Conservation (phyloP, 2,329 filamentous ascomycete species). For the Nigrograna mackinnonii region DNA sequence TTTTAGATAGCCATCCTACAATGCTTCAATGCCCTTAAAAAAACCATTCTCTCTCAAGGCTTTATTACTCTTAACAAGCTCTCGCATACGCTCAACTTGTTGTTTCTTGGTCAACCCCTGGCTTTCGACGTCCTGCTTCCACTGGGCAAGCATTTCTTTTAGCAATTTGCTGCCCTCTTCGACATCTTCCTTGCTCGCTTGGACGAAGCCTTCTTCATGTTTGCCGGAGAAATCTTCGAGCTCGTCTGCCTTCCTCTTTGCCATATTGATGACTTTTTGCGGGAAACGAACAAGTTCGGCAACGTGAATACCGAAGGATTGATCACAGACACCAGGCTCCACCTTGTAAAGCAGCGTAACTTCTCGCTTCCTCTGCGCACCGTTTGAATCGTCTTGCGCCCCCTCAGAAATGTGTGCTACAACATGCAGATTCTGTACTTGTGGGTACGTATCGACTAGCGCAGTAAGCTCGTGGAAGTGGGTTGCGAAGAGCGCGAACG, state of each 20-base stretch:
- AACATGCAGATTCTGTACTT: slow-evolving; percentile 92
- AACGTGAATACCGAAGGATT: slow-evolving; percentile 97
- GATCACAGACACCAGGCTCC: slow-evolving; percentile 91
- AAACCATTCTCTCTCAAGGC: slow-evolving; percentile 67
- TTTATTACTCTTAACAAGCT: slow-evolving; percentile 75
- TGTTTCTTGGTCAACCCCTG: slow-evolving; percentile 61
- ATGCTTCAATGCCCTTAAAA: slow-evolving; percentile 62
- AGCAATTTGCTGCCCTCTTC: slow-evolving; percentile 84
- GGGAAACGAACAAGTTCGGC: slow-evolving; percentile 96
- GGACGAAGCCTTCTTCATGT: slow-evolving; percentile 58
- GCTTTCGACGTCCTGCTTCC: slow-evolving; percentile 77
- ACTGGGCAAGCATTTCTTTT: slow-evolving; percentile 79
- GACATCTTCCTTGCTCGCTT: slow-evolving; percentile 75
- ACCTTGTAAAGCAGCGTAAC: slow-evolving; percentile 98
- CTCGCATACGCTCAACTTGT: slow-evolving; percentile 77
- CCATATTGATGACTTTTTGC: slow-evolving; percentile 97
- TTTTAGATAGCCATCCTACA: slow-evolving; percentile 32
- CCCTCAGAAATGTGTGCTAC: slow-evolving; percentile 81
- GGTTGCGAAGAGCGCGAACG: slow-evolving; percentile 93
- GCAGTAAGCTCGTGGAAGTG: slow-evolving; percentile 98
- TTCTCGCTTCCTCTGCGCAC: slow-evolving; percentile 59
- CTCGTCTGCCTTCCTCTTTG: slow-evolving; percentile 98
- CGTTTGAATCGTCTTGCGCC: slow-evolving; percentile 47
- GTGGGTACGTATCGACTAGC: slow-evolving; percentile 80
- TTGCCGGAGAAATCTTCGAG: slow-evolving; percentile 91